Evolutionary conservation across 768 basidiomycete species (phyloP), one percentile per base, ranked within the genome.

Genomic region (Rhodotorula diobovata): DNA sequence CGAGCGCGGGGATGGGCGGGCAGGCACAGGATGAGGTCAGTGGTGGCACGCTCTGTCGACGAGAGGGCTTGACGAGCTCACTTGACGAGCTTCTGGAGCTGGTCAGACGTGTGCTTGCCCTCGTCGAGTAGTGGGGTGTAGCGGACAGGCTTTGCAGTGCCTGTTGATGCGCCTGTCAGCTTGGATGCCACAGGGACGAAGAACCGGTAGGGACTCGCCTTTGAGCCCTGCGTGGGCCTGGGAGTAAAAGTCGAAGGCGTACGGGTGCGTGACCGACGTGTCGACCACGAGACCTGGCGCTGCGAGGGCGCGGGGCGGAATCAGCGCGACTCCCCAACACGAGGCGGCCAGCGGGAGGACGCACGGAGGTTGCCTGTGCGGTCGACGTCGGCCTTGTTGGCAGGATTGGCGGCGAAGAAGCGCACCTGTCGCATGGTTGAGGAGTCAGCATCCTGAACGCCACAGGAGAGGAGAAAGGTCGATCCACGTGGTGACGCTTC

Each of bases 61-160:
- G 11, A 21, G 39, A 48, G 59, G 11, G 45, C 1, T n/a, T n/a
- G n/a, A n/a, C n/a, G n/a, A n/a, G n/a, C n/a, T n/a, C n/a, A 70
- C 67, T 76, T 71, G 39, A 64, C 34, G 28, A 71, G 34, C 68
- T 72, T 75, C 46, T 73, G 34, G 9, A 76, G 30, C 34, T 57
- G n/a, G 64, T 78, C 76, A 0, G 73, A 51, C 21, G 55, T 48
- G 72, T 72, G 75, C 2, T 56, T 54, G 45, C 55, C 65, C 61
- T 78, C 77, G 67, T 77, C 70, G 53, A 75, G 67, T 25, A 76
- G 62, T 50, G 53, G 37, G 73, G 73, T 66, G 68, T 73, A 76
- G n/a, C 72, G 74, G 15, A 76, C 74, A 18, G 76, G 74, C 53
- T 66, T 64, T 4, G 71, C 71, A 3, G 74, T 76, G n/a, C 74